Base-by-base conservation (phyloP, 73 alveolate species). In the Paramecium primaurelia region DNA sequence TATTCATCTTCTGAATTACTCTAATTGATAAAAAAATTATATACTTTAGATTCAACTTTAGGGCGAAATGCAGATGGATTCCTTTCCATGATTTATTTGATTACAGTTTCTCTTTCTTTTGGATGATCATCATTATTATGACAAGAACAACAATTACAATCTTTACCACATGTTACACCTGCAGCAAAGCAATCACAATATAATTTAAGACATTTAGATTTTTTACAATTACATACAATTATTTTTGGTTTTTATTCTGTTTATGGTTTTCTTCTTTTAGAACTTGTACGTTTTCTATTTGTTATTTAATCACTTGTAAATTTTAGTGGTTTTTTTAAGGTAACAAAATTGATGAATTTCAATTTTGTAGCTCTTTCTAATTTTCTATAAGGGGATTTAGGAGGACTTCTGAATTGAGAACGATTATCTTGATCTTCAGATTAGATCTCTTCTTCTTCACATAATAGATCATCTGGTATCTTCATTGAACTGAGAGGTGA, bases 131-230 rank as follows among this genome's bases (percentile, higher is more conserved):
- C 95, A 64, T 92, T 80, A 93, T 98, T 98, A n/a, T 97, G 95
- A 71, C 99, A 98, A 64, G 96, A 97, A 58, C 92, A 77, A 88
- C 99, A 98, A 88, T 97, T 97, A 93, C 99, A 98, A 59, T 96
- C 99, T 28, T 96, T 96, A 10, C 94, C 94, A 86, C 99, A 96
- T 68, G 94, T 88, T 92, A 88, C 96, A 28, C 98, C 99, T 51
- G 94, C 95, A 7, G 99, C 99, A 94, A 98, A 98, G 47, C 99
- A 98, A 86, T 98, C 99, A 87, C 99, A 98, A 93, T 98, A 98
- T 59, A 98, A 92, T 93, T 98, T 98, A 68, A 98, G 93, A 85
- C 99, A 98, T 88, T 96, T 96, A 9, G 99, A 94, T 89, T 98
- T 98, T 95, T 97, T 96, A 86, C 99, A 98, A 77, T 97, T 96